Evolutionary conservation across 2,329 filamentous ascomycete species (phyloP).

Genomic region (Fusarium annulatum): DNA sequence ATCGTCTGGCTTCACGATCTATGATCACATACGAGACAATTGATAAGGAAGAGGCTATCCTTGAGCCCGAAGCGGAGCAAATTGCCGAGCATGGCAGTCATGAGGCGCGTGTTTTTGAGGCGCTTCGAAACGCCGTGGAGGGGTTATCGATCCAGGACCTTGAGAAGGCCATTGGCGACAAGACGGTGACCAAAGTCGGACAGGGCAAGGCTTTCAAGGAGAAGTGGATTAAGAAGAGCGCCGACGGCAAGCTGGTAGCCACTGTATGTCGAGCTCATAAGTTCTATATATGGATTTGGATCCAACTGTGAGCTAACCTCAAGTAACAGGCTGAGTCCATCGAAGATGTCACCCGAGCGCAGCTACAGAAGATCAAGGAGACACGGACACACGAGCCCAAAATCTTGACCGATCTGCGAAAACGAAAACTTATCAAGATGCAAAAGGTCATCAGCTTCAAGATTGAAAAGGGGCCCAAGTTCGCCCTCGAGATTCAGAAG

Average conservation of each 20-base stretch:
- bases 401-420: conserved; percentile 83
- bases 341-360: conserved; percentile 80
- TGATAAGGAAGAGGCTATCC: conserved; percentile 78
- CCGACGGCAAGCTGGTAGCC: conserved; percentile 66
- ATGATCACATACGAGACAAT: conserved; percentile 90
- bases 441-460: conserved; percentile 89
- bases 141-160: conserved; percentile 84
- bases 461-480: conserved; percentile 87
- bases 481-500: conserved; percentile 86
- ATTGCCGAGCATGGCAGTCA: conserved; percentile 82
- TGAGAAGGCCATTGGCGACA: conserved; percentile 75
- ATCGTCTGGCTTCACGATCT: conserved; percentile 82
- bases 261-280: conserved; percentile 53
- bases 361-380: conserved; percentile 78
- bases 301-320: conserved; percentile 1
- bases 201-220: conserved; percentile 93
- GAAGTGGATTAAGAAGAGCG: conserved; percentile 75
- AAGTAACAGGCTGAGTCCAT: conserved; percentile 72
- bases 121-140: conserved; percentile 76
- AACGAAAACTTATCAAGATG: conserved; percentile 87
- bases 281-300: not conserved
- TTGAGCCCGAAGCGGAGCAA: conserved; percentile 80
- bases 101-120: conserved; percentile 85
- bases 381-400: conserved; percentile 80
- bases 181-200: conserved; percentile 82